Percentiles rank a stretch among this genome's conserved stretches.
These are phyloP conservation scores for Aspergillus biplanus DNA, from an alignment of 495 filamentous ascomycete species.

Conservation along the genomic window DNA sequence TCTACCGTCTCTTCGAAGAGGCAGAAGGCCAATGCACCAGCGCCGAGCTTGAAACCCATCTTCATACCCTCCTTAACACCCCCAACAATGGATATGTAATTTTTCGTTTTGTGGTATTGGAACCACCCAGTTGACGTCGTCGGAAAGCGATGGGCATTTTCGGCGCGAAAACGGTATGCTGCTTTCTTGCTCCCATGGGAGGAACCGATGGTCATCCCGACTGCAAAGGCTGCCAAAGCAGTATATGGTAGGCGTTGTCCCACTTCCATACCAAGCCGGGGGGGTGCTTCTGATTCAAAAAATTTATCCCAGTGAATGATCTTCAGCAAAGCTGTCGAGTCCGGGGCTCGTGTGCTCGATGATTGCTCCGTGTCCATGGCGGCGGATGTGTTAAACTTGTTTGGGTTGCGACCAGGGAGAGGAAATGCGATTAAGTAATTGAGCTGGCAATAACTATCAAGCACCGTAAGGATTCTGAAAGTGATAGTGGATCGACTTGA, in stretches of 20 bases:
- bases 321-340: slow-evolving; percentile 33
- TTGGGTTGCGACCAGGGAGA: too few relatives aligned
- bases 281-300: slow-evolving; percentile 47
- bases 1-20: slow-evolving; percentile 85
- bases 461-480: too few relatives aligned
- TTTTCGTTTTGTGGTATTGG: slow-evolving; percentile 96
- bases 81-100: slow-evolving; percentile 77
- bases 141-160: slow-evolving; percentile 92
- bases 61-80: slow-evolving; percentile 76
- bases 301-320: slow-evolving; percentile 46
- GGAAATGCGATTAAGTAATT: too few relatives aligned
- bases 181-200: slow-evolving; percentile 72
- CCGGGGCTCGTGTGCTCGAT: slow-evolving; percentile 18
- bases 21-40: slow-evolving; percentile 70
- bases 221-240: slow-evolving; percentile 58
- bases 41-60: slow-evolving; percentile 70
- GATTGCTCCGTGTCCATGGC: slow-evolving; percentile 35
- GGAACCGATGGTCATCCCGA: slow-evolving; percentile 71
- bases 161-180: slow-evolving; percentile 83
- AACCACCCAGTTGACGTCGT: slow-evolving; percentile 85
- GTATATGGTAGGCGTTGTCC: slow-evolving; percentile 66
- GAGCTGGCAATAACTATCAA: too few relatives aligned
- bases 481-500: neutral
- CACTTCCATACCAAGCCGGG: slow-evolving; percentile 68
- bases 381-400: neutral